Percentiles rank a stretch among this genome's conserved stretches.
phyloP scores from a whole-genome alignment of 805 yeast species.

The Teunomyces tritomae region DNA sequence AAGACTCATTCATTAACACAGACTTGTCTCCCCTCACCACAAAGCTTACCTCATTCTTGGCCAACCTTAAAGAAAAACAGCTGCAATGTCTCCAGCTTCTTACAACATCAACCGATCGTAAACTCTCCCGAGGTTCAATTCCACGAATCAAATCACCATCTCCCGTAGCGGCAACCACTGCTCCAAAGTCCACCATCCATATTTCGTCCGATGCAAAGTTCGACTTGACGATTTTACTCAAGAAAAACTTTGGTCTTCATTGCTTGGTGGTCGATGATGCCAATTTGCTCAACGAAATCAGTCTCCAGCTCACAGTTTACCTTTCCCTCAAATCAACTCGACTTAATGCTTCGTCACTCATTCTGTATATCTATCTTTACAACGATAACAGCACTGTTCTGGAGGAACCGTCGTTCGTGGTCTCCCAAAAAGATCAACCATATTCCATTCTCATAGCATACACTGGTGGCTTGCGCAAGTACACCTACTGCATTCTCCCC shows the following conservation, averaged over 20 bases:
- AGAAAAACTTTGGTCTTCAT: constrained; percentile 36
- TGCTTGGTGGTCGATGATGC: constrained; percentile 34
- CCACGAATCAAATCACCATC: not conserved
- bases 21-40: constrained; percentile 62
- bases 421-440: constrained; percentile 24
- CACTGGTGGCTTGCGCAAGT: constrained; percentile 42
- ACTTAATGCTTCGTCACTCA: constrained; percentile 7
- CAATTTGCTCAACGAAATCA: constrained; percentile 30
- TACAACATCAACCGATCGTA: not conserved
- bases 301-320: constrained; percentile 34
- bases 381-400: constrained; percentile 3
- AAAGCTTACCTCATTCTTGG: constrained; percentile 50
- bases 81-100: not conserved
- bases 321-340: constrained; percentile 22
- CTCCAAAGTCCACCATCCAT: constrained; percentile 1
- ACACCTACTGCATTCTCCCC: constrained; percentile 38
- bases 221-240: constrained; percentile 29
- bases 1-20: constrained; percentile 56
- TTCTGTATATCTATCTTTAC: constrained; percentile 25
- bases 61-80: constrained; percentile 10
- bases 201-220: constrained; percentile 19
- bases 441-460: constrained; percentile 32
- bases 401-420: constrained; percentile 28
- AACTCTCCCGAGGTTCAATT: not conserved
- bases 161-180: not conserved